phyloP scores from a whole-genome alignment of 148 eudicot species.

The Diospyros kaki region DNA sequence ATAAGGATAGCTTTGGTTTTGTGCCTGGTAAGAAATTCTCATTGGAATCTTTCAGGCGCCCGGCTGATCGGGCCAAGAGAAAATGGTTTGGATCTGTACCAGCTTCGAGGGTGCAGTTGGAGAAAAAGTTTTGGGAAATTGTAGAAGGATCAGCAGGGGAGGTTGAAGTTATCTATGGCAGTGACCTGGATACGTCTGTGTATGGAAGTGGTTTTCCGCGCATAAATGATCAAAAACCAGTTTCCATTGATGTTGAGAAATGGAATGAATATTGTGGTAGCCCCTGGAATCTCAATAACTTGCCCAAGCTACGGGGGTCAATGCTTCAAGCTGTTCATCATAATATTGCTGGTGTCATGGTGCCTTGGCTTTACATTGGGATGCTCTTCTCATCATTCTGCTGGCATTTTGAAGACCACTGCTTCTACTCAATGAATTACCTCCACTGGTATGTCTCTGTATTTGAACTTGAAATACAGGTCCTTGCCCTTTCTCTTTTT shows the following conservation, averaged over 20 bases:
- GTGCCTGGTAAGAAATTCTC: constrained; percentile 79
- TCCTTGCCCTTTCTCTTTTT: background rate
- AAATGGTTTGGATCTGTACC: constrained; percentile 91
- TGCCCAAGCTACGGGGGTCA: constrained; percentile 90
- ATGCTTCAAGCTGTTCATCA: constrained; percentile 94
- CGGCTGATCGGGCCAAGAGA: constrained; percentile 86
- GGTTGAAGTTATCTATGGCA: constrained; percentile 98
- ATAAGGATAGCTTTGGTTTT: constrained; percentile 89
- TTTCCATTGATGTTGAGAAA: constrained; percentile 47
- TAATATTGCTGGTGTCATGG: constrained; percentile 98
- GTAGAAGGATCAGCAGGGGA: constrained; percentile 89
- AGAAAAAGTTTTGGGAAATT: constrained; percentile 98
- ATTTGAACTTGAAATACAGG: background rate
- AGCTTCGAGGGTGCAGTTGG: constrained; percentile 68
- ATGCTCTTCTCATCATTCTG: constrained; percentile 99
- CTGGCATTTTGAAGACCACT: constrained; percentile 99
- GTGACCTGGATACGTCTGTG: constrained; percentile 91
- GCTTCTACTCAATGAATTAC: constrained; percentile 98
- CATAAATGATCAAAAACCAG: constrained; percentile 49
- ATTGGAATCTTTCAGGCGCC: constrained; percentile 78
- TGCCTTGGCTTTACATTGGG: constrained; percentile 97
- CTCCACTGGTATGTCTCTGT: constrained; percentile 76
- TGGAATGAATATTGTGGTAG: constrained; percentile 84
- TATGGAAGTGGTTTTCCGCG: constrained; percentile 98
- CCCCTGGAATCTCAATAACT: constrained; percentile 98